Percentiles rank a stretch among this genome's conserved stretches.
These are phyloP conservation scores for Eucalyptus sp. DNA, from an alignment of 345 rosid genomes.

Conservation along the genomic window DNA sequence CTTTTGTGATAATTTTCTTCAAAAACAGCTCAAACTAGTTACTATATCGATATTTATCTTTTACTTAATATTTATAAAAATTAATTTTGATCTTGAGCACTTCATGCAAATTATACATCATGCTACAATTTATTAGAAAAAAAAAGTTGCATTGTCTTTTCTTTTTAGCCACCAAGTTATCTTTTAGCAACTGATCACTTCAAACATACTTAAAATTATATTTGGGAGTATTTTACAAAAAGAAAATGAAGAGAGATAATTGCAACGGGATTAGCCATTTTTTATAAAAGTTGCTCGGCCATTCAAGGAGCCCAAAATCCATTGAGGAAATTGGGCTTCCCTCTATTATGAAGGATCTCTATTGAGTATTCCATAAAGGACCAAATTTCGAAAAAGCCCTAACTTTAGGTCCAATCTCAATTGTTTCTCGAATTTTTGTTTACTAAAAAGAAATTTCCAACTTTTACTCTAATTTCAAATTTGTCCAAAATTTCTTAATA, in stretches of 20 bases:
- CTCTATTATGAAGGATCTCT: not conserved
- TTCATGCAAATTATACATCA: not conserved
- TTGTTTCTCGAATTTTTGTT: fast-evolving
- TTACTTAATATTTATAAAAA: not conserved
- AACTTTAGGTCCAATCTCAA: not conserved
- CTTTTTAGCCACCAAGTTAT: not conserved
- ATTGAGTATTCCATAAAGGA: not conserved
- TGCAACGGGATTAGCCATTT: not conserved
- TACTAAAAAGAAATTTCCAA: not conserved
- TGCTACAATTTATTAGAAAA: not conserved
- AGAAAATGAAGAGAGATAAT: not conserved
- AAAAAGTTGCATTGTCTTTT: not conserved
- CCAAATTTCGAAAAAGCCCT: not conserved
- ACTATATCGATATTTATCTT: not conserved
- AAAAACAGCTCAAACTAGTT: not conserved
- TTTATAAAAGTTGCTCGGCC: not conserved
- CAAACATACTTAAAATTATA: not conserved
- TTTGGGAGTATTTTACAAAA: not conserved
- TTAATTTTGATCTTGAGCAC: not conserved
- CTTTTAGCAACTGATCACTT: not conserved
- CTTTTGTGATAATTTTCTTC: not conserved
- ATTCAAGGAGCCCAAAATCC: not conserved
- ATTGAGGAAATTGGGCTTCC: not conserved
- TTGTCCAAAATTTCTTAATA: no score
- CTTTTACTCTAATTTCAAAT: not conserved